A percentile compares a stretch with the other conserved stretches of the same genome.
Evolutionary conservation across 805 yeast species (phyloP).

Genomic region (Wickerhamomyces alni): DNA sequence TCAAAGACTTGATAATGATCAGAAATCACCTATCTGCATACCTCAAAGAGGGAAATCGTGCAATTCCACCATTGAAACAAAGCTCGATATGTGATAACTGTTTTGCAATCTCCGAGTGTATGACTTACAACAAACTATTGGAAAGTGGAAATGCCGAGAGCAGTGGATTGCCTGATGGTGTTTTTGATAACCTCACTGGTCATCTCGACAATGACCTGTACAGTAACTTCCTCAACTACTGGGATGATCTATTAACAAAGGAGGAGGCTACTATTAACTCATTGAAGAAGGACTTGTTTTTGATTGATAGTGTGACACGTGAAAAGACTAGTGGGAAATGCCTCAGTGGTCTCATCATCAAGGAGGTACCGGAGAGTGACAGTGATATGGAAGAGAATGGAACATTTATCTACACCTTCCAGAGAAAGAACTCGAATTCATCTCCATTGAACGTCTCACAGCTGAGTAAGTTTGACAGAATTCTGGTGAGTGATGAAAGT

Average conservation of each 20-base stretch:
- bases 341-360: conserved; percentile 44
- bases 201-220: conserved; percentile 44
- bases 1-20: conserved; percentile 62
- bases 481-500: conserved; percentile 70
- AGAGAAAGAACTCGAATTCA: conserved; percentile 24
- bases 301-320: conserved; percentile 48
- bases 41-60: conserved; percentile 43
- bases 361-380: conserved; percentile 15
- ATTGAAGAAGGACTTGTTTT: conserved; percentile 52
- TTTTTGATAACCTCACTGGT: conserved; percentile 42
- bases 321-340: conserved; percentile 58
- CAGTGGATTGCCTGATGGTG: conserved; percentile 45
- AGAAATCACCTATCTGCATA: conserved; percentile 65
- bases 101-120: conserved; percentile 48
- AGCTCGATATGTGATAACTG: conserved; percentile 59
- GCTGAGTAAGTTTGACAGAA: conserved; percentile 50
- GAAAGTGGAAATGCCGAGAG: conserved; percentile 53
- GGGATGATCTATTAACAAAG: conserved; percentile 67
- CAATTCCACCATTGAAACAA: conserved; percentile 48
- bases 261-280: conserved; percentile 60
- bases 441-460: conserved; percentile 35
- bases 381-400: conserved; percentile 16
- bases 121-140: conserved; percentile 53
- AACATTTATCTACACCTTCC: conserved; percentile 43
- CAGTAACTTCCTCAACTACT: conserved; percentile 53